These are phyloP conservation scores for Umbilicus rupestris DNA, from an alignment of 164 flowering plant species.

Conservation along the genomic window DNA sequence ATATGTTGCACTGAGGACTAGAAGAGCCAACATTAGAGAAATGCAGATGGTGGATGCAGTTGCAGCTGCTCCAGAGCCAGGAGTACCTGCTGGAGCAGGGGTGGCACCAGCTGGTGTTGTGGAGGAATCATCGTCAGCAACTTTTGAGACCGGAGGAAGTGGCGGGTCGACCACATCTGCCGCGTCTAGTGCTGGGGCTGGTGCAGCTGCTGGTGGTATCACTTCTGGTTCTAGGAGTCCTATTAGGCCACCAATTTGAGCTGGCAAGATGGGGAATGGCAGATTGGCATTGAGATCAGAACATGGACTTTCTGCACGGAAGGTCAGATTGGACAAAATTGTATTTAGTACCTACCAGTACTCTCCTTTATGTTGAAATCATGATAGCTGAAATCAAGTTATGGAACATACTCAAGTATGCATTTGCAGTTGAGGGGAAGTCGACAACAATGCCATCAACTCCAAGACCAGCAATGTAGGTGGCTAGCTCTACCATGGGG, in stretches of 20 bases:
- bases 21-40: background rate
- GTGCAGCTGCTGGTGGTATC: constrained; percentile 42
- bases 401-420: constrained; percentile 61
- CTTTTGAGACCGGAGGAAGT: background rate
- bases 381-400: background rate
- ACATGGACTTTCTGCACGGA: constrained; percentile 53
- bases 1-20: background rate
- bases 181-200: constrained; percentile 31
- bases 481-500: constrained; percentile 56
- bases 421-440: constrained; percentile 68
- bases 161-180: constrained; percentile 5
- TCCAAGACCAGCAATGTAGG: constrained; percentile 17
- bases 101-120: background rate
- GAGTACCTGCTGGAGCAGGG: background rate
- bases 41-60: background rate
- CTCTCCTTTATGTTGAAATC: background rate
- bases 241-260: constrained; percentile 28
- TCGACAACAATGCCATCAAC: constrained; percentile 78
- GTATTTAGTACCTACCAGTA: background rate
- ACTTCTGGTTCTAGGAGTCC: constrained; percentile 9
- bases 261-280: constrained; percentile 27
- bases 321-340: background rate
- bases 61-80: background rate
- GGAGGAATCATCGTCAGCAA: constrained; percentile 2
- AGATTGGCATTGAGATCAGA: constrained; percentile 15